Evolutionary conservation across 306 rosid species (phyloP), one percentile per base, ranked within the genome.

Genomic region (Ormosia emarginata): DNA sequence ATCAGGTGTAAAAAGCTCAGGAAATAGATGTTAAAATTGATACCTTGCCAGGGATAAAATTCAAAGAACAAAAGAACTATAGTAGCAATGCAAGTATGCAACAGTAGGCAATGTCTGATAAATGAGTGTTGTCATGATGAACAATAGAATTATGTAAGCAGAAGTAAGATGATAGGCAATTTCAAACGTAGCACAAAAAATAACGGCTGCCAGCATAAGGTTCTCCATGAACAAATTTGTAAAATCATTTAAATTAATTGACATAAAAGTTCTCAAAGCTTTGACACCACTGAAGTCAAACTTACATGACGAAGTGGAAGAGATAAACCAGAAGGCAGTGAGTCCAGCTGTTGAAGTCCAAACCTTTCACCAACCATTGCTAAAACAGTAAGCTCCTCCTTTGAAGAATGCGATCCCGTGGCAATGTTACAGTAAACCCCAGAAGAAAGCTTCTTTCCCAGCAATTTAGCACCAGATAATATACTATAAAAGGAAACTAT

Each of bases 291-390:
- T 71, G 36, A 53, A 41, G 77, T 41, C 65, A 46, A 83, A 85
- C 99, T 89, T 85, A 95, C 99, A 84, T 95, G 98, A 70, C 98
- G 88, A 79, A 91, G 84, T 53, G 99, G 95, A 75, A 95, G 98
- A 73, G 99, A 95, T 80, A 89, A 93, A 65, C 99, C 99, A 79
- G 94, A 93, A 87, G 98, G 99, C 70, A 95, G 86, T 58, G 90
- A 87, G 85, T 95, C 99, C 44, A 95, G 93, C 86, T 95, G 99
- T 85, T 90, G 92, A 74, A 93, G 92, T 78, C 98, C 99, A 88
- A 95, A 95, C 78, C 87, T 90, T 90, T 95, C 99, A 77, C 98
- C 99, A 86, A 93, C 97, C 99, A 95, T 91, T 50, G 97, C 97
- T 88, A 95, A 88, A 71, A 95, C 93, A 52, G 91, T 81, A 41